Evolutionary conservation across 805 yeast genomes (phyloP), one percentile per base, ranked within the genome.

Genomic region (Spathaspora boniae): DNA sequence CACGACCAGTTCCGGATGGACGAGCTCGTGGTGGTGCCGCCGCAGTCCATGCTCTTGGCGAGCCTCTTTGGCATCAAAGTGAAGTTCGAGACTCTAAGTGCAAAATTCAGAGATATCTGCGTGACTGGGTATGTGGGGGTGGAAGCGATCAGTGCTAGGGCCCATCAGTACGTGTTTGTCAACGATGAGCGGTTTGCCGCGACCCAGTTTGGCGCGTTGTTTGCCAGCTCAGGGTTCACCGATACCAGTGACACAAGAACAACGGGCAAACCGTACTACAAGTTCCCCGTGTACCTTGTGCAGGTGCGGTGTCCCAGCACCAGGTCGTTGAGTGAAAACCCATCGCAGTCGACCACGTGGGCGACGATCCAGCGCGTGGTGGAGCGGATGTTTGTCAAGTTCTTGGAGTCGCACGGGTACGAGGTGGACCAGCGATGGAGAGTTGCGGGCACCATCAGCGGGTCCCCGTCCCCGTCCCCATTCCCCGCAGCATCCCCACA

Each of bases 111-210:
- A 5, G 53, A 53, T 2, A 56, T 51, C 30, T 40, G 40, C 6
- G 47, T 62, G n/a, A 42, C 48, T 0, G 74, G 76, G 3, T 42
- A 69, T 0, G 54, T 78, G 8, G 72, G 76, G 0, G 48, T 45
- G 3, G 24, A 36, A 0, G 60, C 73, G 1, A 41, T 54, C 1
- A 60, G 60, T 36, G 48, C 68, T 0, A 65, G 56, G 28, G 40
- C 46, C 1, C 58, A 62, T 37, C 84, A 78, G 44, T 68, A 61
- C 33, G 44, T 76, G 1, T 71, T 62, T 34, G 43, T 74, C 16
- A 76, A 79, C 48, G 63, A 63, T 3, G 54, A 71, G 16, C 54
- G 46, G 8, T 46, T 65, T 12, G 7, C 16, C 6, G 9, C 33
- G 27, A 17, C 35, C 37, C 3, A 38, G 0, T 42, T 66, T 9